Evolutionary conservation across 805 yeast species (phyloP), one percentile per base, ranked within the genome.

Genomic region (Metschnikowia cubensis): DNA sequence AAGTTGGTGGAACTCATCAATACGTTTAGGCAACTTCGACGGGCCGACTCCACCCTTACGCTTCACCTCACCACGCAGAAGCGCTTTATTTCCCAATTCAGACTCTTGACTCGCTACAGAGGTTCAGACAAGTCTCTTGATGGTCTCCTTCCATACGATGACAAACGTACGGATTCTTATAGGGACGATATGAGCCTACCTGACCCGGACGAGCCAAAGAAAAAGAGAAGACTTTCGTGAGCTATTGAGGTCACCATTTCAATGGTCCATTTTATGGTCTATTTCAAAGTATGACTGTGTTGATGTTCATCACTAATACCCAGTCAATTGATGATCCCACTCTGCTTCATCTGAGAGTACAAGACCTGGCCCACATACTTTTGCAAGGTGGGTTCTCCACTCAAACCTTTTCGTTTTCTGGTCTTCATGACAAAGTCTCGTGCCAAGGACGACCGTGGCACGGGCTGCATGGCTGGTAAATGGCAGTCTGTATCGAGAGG

Each of bases 371-470:
- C 95, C 25, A 91, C 77, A 60, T 84, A 89, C 56, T 82, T 82
- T 44, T 77, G 74, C 43, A 91, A 61, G 2, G 76, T 74, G 13
- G 65, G 64, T 52, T 85, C 95, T 13, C 84, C 88, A 6, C 82
- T 76, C 34, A 92, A 68, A 0, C 97, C 98, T 63, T 90, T 92
- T 59, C 97, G 78, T 59, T 83, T 81, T 64, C 99, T 77, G 0
- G 97, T 89, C 65, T 95, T 94, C 69, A 89, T 69, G 31, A 89
- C 84, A 60, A 90, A 89, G 66, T 94, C 99, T 50, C 99, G 74
- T 1, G 97, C 92, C 50, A 91, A 69, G 2, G 87, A 82, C 8
- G 71, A 71, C 0, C 74, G 67, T 5, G 85, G 84, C 1, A 94
- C 96, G 0, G 96, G 88, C 57, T 82, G 82, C 63, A 92, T 73